phyloP scores from a whole-genome alignment of 345 rosid genomes.

The Eutrema yunnanense region DNA sequence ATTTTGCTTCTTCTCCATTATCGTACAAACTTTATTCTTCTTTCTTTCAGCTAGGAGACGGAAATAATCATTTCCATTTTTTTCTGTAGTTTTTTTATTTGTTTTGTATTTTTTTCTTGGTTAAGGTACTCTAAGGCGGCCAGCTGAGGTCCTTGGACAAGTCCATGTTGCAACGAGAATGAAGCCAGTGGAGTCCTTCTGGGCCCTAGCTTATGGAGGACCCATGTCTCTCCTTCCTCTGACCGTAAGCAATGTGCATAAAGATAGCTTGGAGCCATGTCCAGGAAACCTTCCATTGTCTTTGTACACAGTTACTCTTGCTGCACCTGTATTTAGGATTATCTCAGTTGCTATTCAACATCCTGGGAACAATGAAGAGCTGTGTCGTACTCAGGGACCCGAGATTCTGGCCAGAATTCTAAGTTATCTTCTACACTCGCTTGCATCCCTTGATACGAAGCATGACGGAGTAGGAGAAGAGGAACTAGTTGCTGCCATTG shows the following conservation, averaged over 20 bases:
- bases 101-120: conserved; percentile 19
- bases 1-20: conserved; percentile 3
- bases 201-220: conserved; percentile 98
- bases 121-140: conserved; percentile 76
- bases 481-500: conserved; percentile 97
- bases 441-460: conserved; percentile 64
- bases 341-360: conserved; percentile 78
- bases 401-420: conserved; percentile 84
- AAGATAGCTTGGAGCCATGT: conserved; percentile 71
- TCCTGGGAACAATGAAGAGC: conserved; percentile 87
- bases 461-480: conserved; percentile 75
- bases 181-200: conserved; percentile 82
- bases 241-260: conserved; percentile 61
- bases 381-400: conserved; percentile 74
- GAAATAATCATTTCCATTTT: background rate
- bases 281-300: conserved; percentile 53
- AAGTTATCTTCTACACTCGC: conserved; percentile 72
- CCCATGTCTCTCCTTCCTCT: conserved; percentile 95
- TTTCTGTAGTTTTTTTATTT: background rate
- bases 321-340: conserved; percentile 87
- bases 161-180: conserved; percentile 87
- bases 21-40: background rate
- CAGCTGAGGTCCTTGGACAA: conserved; percentile 99
- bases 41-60: conserved; percentile 4
- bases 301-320: conserved; percentile 63